Base-by-base conservation (phyloP, 441 rosid genomes). In the Syzygium malaccense region DNA sequence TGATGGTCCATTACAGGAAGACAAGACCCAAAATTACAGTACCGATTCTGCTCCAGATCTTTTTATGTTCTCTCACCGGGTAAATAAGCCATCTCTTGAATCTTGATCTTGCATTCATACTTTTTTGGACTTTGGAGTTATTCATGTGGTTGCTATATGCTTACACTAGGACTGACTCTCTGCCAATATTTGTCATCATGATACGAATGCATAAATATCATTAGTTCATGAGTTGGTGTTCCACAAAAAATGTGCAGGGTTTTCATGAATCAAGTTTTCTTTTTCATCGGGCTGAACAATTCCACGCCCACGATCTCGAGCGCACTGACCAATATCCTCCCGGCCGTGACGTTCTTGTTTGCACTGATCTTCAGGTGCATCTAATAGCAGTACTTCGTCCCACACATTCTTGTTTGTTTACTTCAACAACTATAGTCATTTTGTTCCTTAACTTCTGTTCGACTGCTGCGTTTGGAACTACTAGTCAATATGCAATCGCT, bases 271-370 rank as follows among this genome's bases (percentile, higher is more conserved):
- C 96, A 96, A 88, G 96, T 95, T 28, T 92, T 97, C 45, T 96
- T 95, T 88, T 94, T 95, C 60, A 25, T 97, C 57, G 99, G 99
- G 26, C 94, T 98, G n/a, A 90, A 94, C 80, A 90, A 94, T 89
- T 92, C 99, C n/a, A 92, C 95, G 41, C 96, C 99, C 3, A 97
- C 98, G 4, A 90, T 96, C 68, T 98, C 96, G 17, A 94, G 97
- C 88, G 98, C 99, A 19, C 86, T 97, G 86, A 91, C 92, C 89
- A 97, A 97, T 90, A 89, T 94, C 54, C 94, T 98, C 17, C 98
- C 98, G 2, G 98, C 98, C 1, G 90, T 93, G 85, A 98, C 98
- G 80, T 98, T 96, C 85, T 88, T 94, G 41, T 95, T 97, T 9
- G 98, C 98, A 28, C 94, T 95, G 56, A 89, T 98, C 54, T 94